Evolutionary conservation across 177 flowering plant genomes (phyloP), one percentile per base, ranked within the genome.

Genomic region (Vitis hybrid): DNA sequence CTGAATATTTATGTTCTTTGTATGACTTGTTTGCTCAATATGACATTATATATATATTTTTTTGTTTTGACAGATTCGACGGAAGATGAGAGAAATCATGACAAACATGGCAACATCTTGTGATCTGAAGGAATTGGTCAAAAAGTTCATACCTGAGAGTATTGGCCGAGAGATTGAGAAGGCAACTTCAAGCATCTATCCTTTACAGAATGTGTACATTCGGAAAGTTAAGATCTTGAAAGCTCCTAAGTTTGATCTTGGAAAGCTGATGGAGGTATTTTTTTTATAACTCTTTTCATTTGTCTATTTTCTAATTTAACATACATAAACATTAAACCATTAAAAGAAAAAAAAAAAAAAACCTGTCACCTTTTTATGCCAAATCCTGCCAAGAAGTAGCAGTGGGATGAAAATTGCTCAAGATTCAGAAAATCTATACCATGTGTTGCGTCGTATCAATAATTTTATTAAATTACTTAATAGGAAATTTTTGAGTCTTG

Each of bases 101-200:
- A 52, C 67, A 0, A 81, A 78, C 73, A 86, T 87, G 69, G 84
- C 91, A 2, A 66, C 85, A 11, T 82, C 89, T 11, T 82, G 86
- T 65, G 89, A 85, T 60, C 71, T 88, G 50, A 88, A 85, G 79
- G 92, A 84, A 13, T 67, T 88, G 75, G 92, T 88, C 39, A 72
- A 56, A 2, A 88, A 85, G 80, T 88, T 87, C 76, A 87, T 87
- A 51, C 88, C 92, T 49, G 90, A 88, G 72, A 70, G 74, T 11
- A 88, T 88, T 74, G 92, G 92, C 1, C 83, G 80, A 52, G 92
- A 87, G 74, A 87, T 88, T 77, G 89, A 88, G 76, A 88, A 88
- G 82, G 87, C 90, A 11, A 88, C 92, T 4, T 67, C 74, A 1
- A 75, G 89, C 81, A 87, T 87, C 72, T 88, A 83, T 69, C 92